Conservation (phyloP, 805 yeast species). For the Lipomyces yamadae region DNA sequence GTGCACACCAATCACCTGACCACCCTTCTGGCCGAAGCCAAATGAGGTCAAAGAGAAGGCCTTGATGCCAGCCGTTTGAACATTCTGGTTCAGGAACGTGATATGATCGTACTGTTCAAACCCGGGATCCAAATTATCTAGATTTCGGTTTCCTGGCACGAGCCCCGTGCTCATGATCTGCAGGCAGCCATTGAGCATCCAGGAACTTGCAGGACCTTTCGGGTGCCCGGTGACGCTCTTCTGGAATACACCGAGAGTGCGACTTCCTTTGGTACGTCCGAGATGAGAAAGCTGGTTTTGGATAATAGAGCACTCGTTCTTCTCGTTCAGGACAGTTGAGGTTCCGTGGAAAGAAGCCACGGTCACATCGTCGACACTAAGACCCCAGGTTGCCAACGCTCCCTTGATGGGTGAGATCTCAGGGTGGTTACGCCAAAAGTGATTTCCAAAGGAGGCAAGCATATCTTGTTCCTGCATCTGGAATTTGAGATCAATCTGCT, state of each 20-base stretch:
- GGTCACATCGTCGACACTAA: constrained; percentile 89
- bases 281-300: constrained; percentile 89
- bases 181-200: constrained; percentile 98
- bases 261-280: constrained; percentile 96
- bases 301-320: constrained; percentile 92
- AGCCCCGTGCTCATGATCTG: constrained; percentile 89
- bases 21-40: constrained; percentile 99
- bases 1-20: constrained; percentile 86
- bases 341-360: constrained; percentile 99
- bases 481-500: constrained; percentile 83
- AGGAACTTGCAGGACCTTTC: constrained; percentile 99
- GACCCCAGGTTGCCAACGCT: constrained; percentile 87
- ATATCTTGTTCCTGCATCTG: constrained; percentile 82
- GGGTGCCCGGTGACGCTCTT: constrained; percentile 99
- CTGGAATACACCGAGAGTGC: constrained; percentile 97
- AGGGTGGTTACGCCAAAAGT: constrained; percentile 86
- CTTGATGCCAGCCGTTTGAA: constrained; percentile 94
- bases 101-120: constrained; percentile 84
- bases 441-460: constrained; percentile 91
- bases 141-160: constrained; percentile 98
- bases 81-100: constrained; percentile 88
- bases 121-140: constrained; percentile 86
- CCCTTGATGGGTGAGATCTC: constrained; percentile 96
- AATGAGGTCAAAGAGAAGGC: constrained; percentile 96
- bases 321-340: constrained; percentile 95